Evolutionary conservation across 2,329 filamentous ascomycete genomes (phyloP).

Genomic region (Basipetospora chlamydospora): DNA sequence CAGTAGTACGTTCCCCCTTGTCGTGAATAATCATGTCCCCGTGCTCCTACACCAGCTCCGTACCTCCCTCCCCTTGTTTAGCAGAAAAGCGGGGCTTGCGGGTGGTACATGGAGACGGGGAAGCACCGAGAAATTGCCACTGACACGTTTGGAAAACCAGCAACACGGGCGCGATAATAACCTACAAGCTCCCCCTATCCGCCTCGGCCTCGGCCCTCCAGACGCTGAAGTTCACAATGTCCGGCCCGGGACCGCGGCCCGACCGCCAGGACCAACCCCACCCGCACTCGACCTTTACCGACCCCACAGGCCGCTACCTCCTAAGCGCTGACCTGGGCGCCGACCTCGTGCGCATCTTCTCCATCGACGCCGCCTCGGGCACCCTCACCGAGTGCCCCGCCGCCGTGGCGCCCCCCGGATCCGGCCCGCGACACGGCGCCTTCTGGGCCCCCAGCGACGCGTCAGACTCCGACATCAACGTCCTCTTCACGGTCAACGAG

Average conservation of each 20-base stretch:
- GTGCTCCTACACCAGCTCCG: no score
- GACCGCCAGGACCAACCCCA: conserved; percentile 39
- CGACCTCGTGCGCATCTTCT: conserved; percentile 38
- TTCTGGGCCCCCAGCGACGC: conserved; percentile 28
- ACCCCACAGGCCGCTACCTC: conserved; percentile 32
- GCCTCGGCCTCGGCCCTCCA: conserved; percentile 17
- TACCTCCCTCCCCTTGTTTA: no score
- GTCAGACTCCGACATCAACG: conserved; percentile 8
- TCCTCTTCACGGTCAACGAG: conserved; percentile 30
- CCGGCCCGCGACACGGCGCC: conserved; percentile 36
- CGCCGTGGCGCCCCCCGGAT: conserved; percentile 26
- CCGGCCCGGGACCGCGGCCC: conserved; percentile 25
- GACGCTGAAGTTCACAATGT: conserved; percentile 25
- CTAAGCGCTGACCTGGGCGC: conserved; percentile 38
- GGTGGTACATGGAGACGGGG: no score
- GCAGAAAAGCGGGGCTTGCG: no score
- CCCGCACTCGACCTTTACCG: conserved; percentile 35
- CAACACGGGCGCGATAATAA: conserved; percentile 26
- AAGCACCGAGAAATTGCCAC: background rate
- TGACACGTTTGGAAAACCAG: no score
- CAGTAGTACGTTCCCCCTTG: conserved; percentile 27
- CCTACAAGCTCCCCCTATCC: conserved; percentile 25
- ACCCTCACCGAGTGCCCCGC: conserved; percentile 28
- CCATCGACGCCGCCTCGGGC: conserved; percentile 29
- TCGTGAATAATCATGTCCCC: no score